Evolutionary conservation across 2,329 filamentous ascomycete genomes (phyloP).

Genomic region (Alternaria hordeiaustralica): DNA sequence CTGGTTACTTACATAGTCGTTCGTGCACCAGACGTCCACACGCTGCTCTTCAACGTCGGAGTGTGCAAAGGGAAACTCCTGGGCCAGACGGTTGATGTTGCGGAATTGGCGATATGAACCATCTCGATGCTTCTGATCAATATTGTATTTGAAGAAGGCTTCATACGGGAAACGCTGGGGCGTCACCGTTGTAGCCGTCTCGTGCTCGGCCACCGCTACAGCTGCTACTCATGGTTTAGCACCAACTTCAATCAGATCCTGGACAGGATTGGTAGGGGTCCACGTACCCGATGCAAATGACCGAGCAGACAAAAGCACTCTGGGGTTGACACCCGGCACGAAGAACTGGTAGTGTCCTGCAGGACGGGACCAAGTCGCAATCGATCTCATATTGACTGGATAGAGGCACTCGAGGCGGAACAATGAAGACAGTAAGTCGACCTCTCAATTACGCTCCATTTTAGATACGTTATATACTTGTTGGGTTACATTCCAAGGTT

Average conservation of each 20-base stretch:
- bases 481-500: background rate
- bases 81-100: background rate
- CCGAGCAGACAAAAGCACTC: background rate
- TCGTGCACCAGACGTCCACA: background rate
- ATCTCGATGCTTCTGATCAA: background rate
- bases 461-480: background rate
- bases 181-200: background rate
- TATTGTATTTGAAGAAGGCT: background rate
- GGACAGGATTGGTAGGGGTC: background rate
- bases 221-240: background rate
- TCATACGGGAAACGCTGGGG: background rate
- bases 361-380: background rate
- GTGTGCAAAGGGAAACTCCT: background rate
- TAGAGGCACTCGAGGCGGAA: background rate
- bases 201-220: background rate
- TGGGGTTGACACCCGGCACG: background rate
- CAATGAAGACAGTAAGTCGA: background rate
- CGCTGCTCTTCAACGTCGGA: background rate
- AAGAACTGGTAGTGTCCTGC: background rate
- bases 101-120: background rate
- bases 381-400: background rate
- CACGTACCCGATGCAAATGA: background rate
- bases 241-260: background rate
- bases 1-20: background rate
- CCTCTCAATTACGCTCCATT: background rate